These are phyloP conservation scores for Haplosporangium gracile DNA, from an alignment of 192 early-diverging fungal species.

Conservation along the genomic window DNA sequence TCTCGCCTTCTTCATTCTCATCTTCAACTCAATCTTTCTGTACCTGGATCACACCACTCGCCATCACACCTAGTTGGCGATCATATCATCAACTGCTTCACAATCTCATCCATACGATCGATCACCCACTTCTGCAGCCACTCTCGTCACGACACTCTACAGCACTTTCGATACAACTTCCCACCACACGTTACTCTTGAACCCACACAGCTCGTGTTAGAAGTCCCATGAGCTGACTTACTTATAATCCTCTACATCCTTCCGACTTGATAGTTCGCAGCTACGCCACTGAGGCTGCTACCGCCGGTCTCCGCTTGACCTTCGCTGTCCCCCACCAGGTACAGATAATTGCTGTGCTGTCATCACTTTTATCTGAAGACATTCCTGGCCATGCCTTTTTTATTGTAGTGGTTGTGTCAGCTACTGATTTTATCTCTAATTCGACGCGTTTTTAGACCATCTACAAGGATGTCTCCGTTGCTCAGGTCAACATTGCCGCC, in stretches of 20 bases:
- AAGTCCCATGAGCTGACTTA: background rate
- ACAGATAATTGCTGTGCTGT: constrained; percentile 13
- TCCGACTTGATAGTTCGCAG: constrained; percentile 65
- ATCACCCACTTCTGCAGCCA: background rate
- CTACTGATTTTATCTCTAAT: constrained; percentile 7
- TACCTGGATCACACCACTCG: background rate
- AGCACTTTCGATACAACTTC: background rate
- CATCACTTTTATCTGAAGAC: background rate
- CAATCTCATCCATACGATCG: background rate
- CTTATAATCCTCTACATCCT: background rate
- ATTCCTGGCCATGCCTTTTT: background rate
- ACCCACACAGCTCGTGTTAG: background rate
- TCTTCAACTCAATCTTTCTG: background rate
- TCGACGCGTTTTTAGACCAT: constrained; percentile 67
- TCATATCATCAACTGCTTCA: background rate
- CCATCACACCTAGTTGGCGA: background rate
- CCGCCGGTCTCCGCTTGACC: constrained; percentile 79
- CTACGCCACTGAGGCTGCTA: constrained; percentile 86
- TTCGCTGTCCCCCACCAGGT: constrained; percentile 95
- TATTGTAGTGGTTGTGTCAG: background rate
- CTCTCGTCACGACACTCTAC: background rate
- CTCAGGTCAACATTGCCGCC: constrained; percentile 94
- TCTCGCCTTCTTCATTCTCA: background rate
- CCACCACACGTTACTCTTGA: background rate
- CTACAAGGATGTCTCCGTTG: constrained; percentile 79